Evolutionary conservation across 2,329 filamentous ascomycete species (phyloP).

Genomic region (Fusarium circinatum): DNA sequence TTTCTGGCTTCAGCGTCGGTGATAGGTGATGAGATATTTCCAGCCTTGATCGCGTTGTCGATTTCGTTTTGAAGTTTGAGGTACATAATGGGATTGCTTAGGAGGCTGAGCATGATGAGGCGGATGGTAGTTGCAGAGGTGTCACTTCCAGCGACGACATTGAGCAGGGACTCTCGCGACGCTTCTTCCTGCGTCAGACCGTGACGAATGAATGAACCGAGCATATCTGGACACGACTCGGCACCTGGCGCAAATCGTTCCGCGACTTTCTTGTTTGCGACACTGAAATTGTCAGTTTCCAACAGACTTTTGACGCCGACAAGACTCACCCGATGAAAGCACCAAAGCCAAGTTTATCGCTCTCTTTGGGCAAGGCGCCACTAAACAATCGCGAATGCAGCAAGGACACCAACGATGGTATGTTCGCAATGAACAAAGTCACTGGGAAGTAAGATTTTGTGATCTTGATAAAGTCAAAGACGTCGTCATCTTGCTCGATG

Average conservation of each 20-base stretch:
- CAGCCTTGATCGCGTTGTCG: conserved; percentile 56
- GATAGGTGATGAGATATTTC: conserved; percentile 32
- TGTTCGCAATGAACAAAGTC: conserved; percentile 1
- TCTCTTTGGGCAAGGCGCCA: conserved; percentile 51
- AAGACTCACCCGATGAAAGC: conserved; percentile 13
- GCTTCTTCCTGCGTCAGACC: conserved; percentile 49
- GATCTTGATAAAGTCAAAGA: conserved; percentile 51
- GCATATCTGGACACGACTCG: conserved; percentile 48
- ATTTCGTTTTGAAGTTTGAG: conserved; percentile 60
- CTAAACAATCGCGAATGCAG: neutral
- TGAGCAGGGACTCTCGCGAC: conserved; percentile 47
- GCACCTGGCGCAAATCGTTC: neutral
- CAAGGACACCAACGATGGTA: neutral
- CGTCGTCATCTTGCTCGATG: conserved; percentile 56
- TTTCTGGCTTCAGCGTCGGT: conserved; percentile 48
- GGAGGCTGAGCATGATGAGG: conserved; percentile 61
- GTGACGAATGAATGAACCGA: conserved; percentile 54
- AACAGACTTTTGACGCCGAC: rapidly evolving
- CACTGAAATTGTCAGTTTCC: neutral
- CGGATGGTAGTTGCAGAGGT: conserved; percentile 53
- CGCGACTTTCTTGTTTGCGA: conserved; percentile 5
- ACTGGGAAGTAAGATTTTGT: conserved; percentile 7
- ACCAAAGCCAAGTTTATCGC: conserved; percentile 40
- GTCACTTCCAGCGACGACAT: conserved; percentile 53
- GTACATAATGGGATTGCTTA: conserved; percentile 60